Evolutionary conservation across 331 rosid species (phyloP), one percentile per base, ranked within the genome.

Genomic region (Rosa hybrid): DNA sequence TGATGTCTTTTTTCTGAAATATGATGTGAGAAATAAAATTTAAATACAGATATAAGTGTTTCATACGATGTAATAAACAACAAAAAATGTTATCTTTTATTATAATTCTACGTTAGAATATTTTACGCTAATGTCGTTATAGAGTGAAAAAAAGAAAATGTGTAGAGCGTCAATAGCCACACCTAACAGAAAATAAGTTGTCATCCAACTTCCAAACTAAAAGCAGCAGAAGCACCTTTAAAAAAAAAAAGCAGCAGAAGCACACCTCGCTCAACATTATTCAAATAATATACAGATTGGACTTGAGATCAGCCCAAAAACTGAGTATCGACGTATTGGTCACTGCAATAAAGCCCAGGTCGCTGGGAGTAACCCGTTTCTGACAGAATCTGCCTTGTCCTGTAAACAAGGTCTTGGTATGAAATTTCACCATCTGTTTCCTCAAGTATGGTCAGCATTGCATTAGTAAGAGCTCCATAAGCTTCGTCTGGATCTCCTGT

Each of bases 391-490:
- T 77, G 80, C 82, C 93, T 77, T 12, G 96, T 91, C 85, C 44
- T 86, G 16, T 69, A 4, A 45, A 91, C 94, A 83, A 92, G 93
- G 42, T 89, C 90, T 20, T 86, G 78, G 77, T 94, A 83, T 2
- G 93, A 70, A 25, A 94, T 68, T 13, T 50, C 20, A 12, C 93
- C 94, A 76, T 80, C 84, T 1, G 77, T 82, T 72, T 87, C 92
- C 2, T 75, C 74, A 12, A 91, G 80, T 64, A 91, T 87, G 3
- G 38, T 74, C 80, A 90, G 94, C 48, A 92, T 89, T 12, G 90
- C 88, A 81, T 92, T 92, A 83, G 97, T 90, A 12, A 92, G 86
- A 39, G 97, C 98, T 41, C 97, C 97, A 80, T 88, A 92, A 49
- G 97, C 88, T 14, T 78, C 18, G 0, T 18, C 60, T 8, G 92